Conservation (phyloP, 2,329 filamentous ascomycete species). For the Madurella fahalii region DNA sequence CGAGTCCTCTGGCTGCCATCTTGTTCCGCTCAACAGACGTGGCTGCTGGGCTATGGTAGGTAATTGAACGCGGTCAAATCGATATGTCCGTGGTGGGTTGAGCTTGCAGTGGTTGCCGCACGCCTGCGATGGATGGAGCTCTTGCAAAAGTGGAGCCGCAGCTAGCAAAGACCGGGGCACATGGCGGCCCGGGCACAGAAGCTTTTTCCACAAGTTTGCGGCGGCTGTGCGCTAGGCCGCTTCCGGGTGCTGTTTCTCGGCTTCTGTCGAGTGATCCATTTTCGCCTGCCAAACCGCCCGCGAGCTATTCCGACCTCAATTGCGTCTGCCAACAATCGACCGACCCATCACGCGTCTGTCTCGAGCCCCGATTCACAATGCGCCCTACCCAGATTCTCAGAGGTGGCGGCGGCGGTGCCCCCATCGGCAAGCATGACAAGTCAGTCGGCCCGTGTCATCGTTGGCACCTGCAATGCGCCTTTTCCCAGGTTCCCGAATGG, state of each 20-base stretch:
- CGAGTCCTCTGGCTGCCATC: constrained; percentile 25
- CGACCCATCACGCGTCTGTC: constrained; percentile 27
- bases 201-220: constrained; percentile 7
- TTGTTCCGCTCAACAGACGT: constrained; percentile 1
- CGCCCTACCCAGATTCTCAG: constrained; percentile 43
- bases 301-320: constrained; percentile 24
- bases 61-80: not conserved
- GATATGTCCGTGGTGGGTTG: constrained; percentile 2
- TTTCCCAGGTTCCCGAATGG: constrained; percentile 23
- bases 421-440: constrained; percentile 43
- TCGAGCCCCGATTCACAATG: constrained; percentile 36
- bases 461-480: constrained; percentile 19
- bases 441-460: constrained; percentile 32
- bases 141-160: constrained; percentile 21
- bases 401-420: constrained; percentile 37
- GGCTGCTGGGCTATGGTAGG: not conserved
- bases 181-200: constrained; percentile 12
- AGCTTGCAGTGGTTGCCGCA: constrained; percentile 3
- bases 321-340: constrained; percentile 13
- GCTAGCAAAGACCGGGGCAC: not conserved
- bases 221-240: constrained; percentile 19
- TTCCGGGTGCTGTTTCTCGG: constrained; percentile 25
- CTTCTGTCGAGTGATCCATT: constrained; percentile 22
- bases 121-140: constrained; percentile 20
- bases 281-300: constrained; percentile 26